These are phyloP conservation scores for Boletellus deceptivus DNA, from an alignment of 1,284 basidiomycete genomes.

Conservation along the genomic window DNA sequence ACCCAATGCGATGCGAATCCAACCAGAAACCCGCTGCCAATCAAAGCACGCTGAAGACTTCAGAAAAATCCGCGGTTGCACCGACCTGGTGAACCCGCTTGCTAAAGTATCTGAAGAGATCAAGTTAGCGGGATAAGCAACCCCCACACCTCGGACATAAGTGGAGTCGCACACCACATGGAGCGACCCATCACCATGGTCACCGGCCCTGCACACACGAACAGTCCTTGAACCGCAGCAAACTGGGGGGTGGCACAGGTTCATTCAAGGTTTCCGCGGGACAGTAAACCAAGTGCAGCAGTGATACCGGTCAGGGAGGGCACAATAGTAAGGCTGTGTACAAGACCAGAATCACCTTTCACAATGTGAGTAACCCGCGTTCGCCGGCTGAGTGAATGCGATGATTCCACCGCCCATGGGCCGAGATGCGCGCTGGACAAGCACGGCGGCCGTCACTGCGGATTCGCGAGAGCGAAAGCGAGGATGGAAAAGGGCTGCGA, in stretches of 20 bases:
- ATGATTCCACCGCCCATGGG: too few relatives aligned
- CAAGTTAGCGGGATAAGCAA: neutral
- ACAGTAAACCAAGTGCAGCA: neutral
- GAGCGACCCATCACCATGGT: neutral
- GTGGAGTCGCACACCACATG: too few relatives aligned
- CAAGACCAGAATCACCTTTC: neutral
- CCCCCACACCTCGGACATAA: too few relatives aligned
- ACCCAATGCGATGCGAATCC: constrained; percentile 9
- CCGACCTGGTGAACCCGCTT: too few relatives aligned
- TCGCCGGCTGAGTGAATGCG: too few relatives aligned
- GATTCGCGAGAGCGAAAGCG: too few relatives aligned
- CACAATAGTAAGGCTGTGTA: constrained; percentile 14
- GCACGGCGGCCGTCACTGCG: too few relatives aligned
- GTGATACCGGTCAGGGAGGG: neutral
- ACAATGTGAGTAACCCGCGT: neutral
- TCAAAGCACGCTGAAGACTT: neutral
- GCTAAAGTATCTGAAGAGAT: too few relatives aligned
- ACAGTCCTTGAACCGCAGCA: neutral
- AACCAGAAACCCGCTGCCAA: constrained; percentile 10
- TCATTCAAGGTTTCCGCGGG: neutral
- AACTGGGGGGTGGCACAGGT: neutral
- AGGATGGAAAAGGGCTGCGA: too few relatives aligned
- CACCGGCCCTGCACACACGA: neutral
- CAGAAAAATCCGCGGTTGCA: too few relatives aligned
- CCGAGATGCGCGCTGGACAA: too few relatives aligned